Percentiles rank a stretch among this genome's conserved stretches.
phyloP scores from a whole-genome alignment of 192 early-diverging fungal species.

The Dissophora ornata region DNA sequence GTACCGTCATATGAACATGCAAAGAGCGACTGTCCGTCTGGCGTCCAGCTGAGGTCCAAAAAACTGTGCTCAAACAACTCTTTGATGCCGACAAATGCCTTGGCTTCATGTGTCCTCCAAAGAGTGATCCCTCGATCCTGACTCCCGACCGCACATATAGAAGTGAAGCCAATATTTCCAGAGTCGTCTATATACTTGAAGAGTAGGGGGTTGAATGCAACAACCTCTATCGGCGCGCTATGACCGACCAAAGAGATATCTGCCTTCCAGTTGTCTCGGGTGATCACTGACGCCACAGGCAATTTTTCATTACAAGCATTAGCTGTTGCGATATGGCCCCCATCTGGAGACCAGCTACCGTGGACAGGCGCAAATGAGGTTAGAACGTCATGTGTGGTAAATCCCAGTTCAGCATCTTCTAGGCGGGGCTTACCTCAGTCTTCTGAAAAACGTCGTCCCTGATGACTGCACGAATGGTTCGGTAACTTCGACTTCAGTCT shows the following conservation, averaged over 20 bases:
- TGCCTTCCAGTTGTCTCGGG: slow-evolving; percentile 78
- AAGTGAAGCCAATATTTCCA: slow-evolving; percentile 55
- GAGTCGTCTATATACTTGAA: slow-evolving; percentile 64
- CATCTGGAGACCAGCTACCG: slow-evolving; percentile 96
- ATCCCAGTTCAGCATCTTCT: no score
- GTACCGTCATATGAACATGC: slow-evolving; percentile 95
- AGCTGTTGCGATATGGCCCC: slow-evolving; percentile 89
- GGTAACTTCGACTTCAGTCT: slow-evolving; percentile 74
- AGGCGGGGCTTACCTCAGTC: slow-evolving; percentile 71
- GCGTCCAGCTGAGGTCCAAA: slow-evolving; percentile 89
- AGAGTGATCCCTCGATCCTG: slow-evolving; percentile 90
- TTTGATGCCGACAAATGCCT: slow-evolving; percentile 76
- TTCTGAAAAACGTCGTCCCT: slow-evolving; percentile 88
- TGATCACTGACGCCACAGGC: slow-evolving; percentile 84
- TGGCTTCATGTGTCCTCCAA: slow-evolving; percentile 83
- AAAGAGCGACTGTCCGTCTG: slow-evolving; percentile 77
- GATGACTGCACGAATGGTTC: slow-evolving; percentile 82
- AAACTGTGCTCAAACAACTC: slow-evolving; percentile 87
- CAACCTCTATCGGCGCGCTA: slow-evolving; percentile 85
- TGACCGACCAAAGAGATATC: slow-evolving; percentile 92
- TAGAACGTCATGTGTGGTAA: no score
- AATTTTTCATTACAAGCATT: slow-evolving; percentile 87
- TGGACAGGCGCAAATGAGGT: no score
- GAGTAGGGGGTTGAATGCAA: slow-evolving; percentile 84
- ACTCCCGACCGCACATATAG: slow-evolving; percentile 88